phyloP scores from a whole-genome alignment of 1,284 basidiomycete species.

The Ustilago shanxiensis region DNA sequence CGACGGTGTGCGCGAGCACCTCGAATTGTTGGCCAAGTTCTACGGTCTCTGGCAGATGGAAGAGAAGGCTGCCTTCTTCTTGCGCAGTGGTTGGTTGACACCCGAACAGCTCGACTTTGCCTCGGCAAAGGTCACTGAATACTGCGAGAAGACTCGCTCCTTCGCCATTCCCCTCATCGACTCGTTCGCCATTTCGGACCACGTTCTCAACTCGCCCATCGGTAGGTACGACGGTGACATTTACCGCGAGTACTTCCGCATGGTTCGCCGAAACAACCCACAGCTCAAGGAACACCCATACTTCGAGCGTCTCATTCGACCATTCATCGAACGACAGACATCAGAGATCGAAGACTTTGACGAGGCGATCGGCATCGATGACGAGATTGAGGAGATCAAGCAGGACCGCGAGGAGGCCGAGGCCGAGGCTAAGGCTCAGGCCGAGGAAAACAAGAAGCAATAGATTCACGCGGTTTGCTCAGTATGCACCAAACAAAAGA shows the following conservation, averaged over 20 bases:
- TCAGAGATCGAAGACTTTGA: conserved; percentile 70
- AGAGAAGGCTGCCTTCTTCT: conserved; percentile 75
- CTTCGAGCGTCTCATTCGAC: conserved; percentile 74
- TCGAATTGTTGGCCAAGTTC: conserved; percentile 60
- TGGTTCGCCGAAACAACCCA: conserved; percentile 67
- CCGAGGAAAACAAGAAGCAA: conserved; percentile 34
- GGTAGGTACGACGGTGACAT: conserved; percentile 69
- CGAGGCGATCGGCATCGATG: conserved; percentile 72
- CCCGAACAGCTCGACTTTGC: conserved; percentile 72
- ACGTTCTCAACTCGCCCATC: conserved; percentile 75
- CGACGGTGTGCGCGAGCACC: conserved; percentile 64
- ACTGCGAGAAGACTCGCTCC: conserved; percentile 73
- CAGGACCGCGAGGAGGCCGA: conserved; percentile 66
- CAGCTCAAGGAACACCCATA: conserved; percentile 72
- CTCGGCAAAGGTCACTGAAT: conserved; percentile 71
- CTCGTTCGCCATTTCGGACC: conserved; percentile 74
- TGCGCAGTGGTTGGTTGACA: conserved; percentile 72
- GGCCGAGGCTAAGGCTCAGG: conserved; percentile 49
- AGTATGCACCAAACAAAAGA: neutral
- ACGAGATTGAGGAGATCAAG: conserved; percentile 71
- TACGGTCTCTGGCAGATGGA: conserved; percentile 75
- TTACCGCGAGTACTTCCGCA: conserved; percentile 66
- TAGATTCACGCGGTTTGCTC: neutral
- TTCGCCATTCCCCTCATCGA: conserved; percentile 74
- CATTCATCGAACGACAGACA: conserved; percentile 73